Base-by-base conservation (phyloP, 2,329 filamentous ascomycete species). In the Tothia fuscella region DNA sequence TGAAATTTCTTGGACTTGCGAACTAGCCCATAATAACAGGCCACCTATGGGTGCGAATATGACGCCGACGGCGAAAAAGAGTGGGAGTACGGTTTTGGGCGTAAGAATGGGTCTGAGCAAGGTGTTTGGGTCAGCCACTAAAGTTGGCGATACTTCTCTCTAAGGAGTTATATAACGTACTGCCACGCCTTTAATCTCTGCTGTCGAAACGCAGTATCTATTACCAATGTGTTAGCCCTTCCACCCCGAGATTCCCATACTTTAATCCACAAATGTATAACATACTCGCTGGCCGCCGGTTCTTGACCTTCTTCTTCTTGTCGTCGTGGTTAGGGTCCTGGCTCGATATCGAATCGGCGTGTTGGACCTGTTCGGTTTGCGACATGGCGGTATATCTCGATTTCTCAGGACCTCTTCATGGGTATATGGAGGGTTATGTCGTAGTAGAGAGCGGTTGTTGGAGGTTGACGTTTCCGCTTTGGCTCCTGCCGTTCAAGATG, bases 131-230 rank as follows among this genome's bases (percentile, higher is more conserved):
- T 71, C 55, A 70, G 66, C 51, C 17, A 9, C 9, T 35, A 9
- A 19, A 17, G 10, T 30, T 26, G n/a, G 36, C 38, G 26, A 25
- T 35, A 9, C n/a, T 28, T 20, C 17, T 36, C 42, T 21, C 17
- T 12, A 20, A 31, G 41, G 42, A 44, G 40, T 51, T 34, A 6
- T 19, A 41, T 35, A 31, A 75, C 86, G 64, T 71, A 93, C 82
- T 98, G 91, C 91, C 91, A 98, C 68, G 91, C 91, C 67, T 96
- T 95, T 62, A 98, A 67, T 58, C 91, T 80, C 65, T 98, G 91
- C 61, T 98, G 91, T 54, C 91, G 77, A 60, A 96, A 98, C 9
- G 91, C 91, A 46, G 89, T 96, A 67, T 96, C 86, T 93, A 56
- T 7, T 24, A 35, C 40, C 21, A 17, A 21, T 37, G 19, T 20